Percentiles rank a stretch among this genome's conserved stretches.
These are phyloP conservation scores for Ceratocystis harringtonii DNA, from an alignment of 2,329 filamentous ascomycete species.

Conservation along the genomic window DNA sequence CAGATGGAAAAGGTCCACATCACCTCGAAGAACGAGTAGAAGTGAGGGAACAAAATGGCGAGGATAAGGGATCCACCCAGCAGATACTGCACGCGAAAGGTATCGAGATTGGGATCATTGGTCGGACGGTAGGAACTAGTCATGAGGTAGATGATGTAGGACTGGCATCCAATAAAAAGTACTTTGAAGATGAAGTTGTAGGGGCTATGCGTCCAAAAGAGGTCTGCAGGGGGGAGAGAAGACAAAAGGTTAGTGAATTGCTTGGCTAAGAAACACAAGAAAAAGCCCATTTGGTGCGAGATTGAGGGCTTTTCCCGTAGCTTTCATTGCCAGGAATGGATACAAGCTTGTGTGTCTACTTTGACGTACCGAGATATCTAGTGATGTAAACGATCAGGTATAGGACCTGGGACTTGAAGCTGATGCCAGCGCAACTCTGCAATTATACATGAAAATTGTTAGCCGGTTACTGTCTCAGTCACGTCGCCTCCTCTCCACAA, in stretches of 20 bases:
- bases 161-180: constrained; percentile 77
- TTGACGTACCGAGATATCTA: constrained; percentile 62
- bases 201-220: constrained; percentile 68
- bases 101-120: constrained; percentile 92
- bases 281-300: neutral
- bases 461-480: neutral
- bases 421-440: constrained; percentile 91
- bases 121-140: constrained; percentile 94
- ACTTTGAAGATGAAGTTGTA: constrained; percentile 97
- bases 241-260: neutral
- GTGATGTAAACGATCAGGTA: constrained; percentile 91
- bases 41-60: constrained; percentile 69
- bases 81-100: constrained; percentile 92
- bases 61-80: constrained; percentile 66
- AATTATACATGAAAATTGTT: constrained; percentile 9
- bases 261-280: neutral
- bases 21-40: constrained; percentile 71
- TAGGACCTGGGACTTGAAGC: constrained; percentile 94
- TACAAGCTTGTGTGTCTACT: neutral
- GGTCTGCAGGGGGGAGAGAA: constrained; percentile 37
- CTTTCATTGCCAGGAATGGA: neutral
- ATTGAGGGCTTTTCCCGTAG: neutral
- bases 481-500: neutral
- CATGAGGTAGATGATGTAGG: constrained; percentile 97
- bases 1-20: constrained; percentile 97